These are phyloP conservation scores for Trapa bicornis DNA, from an alignment of 345 rosid species.

Conservation along the genomic window DNA sequence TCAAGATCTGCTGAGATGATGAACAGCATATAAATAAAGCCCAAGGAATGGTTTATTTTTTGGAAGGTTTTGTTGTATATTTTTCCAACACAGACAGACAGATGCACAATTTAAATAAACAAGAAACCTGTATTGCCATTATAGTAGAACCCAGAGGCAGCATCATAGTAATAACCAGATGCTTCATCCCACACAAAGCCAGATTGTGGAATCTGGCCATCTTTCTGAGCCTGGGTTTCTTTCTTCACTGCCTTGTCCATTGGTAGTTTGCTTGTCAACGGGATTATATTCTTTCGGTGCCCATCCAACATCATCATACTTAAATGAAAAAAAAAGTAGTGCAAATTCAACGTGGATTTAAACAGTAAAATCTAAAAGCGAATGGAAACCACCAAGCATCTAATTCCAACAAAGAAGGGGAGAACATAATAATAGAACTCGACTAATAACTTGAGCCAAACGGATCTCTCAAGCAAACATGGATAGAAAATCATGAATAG, in stretches of 20 bases:
- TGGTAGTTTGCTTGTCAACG: slow-evolving; percentile 50
- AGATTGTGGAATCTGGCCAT: slow-evolving; percentile 54
- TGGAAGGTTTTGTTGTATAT: neutral
- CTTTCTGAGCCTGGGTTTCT: slow-evolving; percentile 29
- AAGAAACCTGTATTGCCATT: slow-evolving; percentile 84
- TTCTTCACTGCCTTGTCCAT: slow-evolving; percentile 29
- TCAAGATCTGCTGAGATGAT: neutral
- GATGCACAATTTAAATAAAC: neutral
- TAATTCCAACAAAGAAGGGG: neutral
- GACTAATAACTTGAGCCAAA: neutral
- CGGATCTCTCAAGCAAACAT: neutral
- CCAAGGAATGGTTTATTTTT: neutral
- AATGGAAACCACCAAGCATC: neutral
- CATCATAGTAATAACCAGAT: slow-evolving; percentile 97
- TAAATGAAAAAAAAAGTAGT: slow-evolving; percentile 4
- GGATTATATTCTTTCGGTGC: slow-evolving; percentile 95
- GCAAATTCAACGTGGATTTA: neutral
- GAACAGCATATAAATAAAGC: neutral
- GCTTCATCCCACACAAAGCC: slow-evolving; percentile 99
- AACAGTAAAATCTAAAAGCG: neutral
- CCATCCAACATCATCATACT: slow-evolving; percentile 94
- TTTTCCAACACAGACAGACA: neutral
- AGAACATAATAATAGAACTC: too few relatives aligned
- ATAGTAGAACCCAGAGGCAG: slow-evolving; percentile 94
- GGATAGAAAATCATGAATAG: neutral